A percentile compares a stretch with the other conserved stretches of the same genome.
Evolutionary conservation across 2,329 filamentous ascomycete genomes (phyloP).

Genomic region (Fusarium sp.): DNA sequence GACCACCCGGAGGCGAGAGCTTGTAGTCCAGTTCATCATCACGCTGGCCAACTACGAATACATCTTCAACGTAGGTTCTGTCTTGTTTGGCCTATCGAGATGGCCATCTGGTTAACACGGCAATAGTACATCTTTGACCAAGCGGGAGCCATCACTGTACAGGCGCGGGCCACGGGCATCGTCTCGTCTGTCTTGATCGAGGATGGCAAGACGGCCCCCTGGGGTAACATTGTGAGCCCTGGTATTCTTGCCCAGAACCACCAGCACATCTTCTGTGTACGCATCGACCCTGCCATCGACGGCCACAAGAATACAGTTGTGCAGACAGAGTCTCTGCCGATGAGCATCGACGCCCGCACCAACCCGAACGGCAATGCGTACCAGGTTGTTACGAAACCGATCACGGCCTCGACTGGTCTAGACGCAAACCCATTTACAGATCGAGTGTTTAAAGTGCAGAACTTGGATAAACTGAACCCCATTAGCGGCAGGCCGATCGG

Average conservation of each 20-base stretch:
- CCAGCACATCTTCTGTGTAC: constrained; percentile 71
- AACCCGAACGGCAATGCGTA: constrained; percentile 65
- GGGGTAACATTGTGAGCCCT: constrained; percentile 68
- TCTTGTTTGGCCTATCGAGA: too few species aligned
- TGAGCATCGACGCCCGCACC: constrained; percentile 49
- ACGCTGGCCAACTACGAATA: constrained; percentile 72
- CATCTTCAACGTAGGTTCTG: too few species aligned
- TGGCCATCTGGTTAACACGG: too few species aligned
- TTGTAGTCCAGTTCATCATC: constrained; percentile 69
- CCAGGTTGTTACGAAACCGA: constrained; percentile 52
- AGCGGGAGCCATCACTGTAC: too few species aligned
- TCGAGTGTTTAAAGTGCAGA: constrained; percentile 59
- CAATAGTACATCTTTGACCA: too few species aligned
- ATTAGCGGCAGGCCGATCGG: constrained; percentile 56
- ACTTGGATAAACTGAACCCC: constrained; percentile 54
- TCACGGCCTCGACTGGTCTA: constrained; percentile 56
- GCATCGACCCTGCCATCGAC: constrained; percentile 71
- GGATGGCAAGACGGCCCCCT: constrained; percentile 58
- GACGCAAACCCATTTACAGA: constrained; percentile 61
- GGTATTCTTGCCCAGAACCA: constrained; percentile 72
- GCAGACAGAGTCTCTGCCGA: constrained; percentile 56
- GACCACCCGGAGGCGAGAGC: constrained; percentile 62
- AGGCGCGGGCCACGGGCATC: constrained; percentile 55
- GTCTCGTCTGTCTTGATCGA: constrained; percentile 61
- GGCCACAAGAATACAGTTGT: constrained; percentile 64